Evolutionary conservation across 805 yeast genomes (phyloP), one percentile per base, ranked within the genome.

Genomic region (Barnettozyma vustinii): DNA sequence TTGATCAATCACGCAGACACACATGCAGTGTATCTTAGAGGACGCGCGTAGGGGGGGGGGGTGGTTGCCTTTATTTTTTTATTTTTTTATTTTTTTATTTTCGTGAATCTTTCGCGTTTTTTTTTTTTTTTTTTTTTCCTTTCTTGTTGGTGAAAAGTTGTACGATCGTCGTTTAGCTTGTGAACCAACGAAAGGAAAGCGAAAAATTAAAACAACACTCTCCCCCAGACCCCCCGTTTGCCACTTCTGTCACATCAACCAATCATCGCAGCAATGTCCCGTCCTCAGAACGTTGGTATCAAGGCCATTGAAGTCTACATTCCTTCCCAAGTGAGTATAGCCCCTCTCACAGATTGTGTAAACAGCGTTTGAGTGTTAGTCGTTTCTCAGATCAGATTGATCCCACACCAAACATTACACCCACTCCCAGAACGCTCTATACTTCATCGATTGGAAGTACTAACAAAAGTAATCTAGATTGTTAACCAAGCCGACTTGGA

Each of bases 241-340:
- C 33, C 33, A 30, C 33, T 30, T 30, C 33, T 30, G 21, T 15
- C 35, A 25, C 21, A 25, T n/a, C 20, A 3, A 40, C 30, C 16
- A 37, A 40, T n/a, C 44, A 25, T n/a, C 19, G 21, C 35, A 25
- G 16, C 33, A 21, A 51, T 51, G 54, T 51, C 50, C 16, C 62
- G 78, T 64, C 89, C 95, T 51, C 79, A 80, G 64, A 92, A 92
- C 76, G 79, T 94, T 61, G 99, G 99, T 73, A 94, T 94, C 72
- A 92, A 92, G 68, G 99, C 95, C 69, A 80, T 94, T 59, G 97
- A 94, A 72, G 75, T 90, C 52, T 94, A 94, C 73, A 75, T 90
- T 64, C 98, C 99, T 42, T 74, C 81, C 37, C 85, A 81, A 68
- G 79, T 78, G 60, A 48, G 77, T 71, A 16, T 42, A 15, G 9